These are phyloP conservation scores for Xylogone sp. DNA, from an alignment of 2,329 filamentous ascomycete genomes.

Conservation along the genomic window DNA sequence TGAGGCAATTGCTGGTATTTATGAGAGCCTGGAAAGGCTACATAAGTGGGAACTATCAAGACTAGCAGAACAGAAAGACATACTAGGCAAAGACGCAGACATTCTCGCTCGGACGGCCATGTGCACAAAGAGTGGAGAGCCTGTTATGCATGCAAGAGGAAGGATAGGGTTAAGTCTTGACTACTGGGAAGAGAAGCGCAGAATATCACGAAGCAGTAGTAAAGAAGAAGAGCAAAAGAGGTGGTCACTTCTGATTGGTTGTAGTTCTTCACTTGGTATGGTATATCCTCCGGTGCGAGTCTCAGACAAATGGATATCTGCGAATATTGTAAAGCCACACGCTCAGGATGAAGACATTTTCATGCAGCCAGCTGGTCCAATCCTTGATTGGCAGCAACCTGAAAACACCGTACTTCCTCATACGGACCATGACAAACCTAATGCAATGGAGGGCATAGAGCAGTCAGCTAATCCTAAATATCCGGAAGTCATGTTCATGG, in stretches of 20 bases:
- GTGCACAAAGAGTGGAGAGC: slow-evolving; percentile 67
- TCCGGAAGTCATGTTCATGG: slow-evolving; percentile 71
- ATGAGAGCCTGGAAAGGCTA: slow-evolving; percentile 65
- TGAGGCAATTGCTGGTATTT: slow-evolving; percentile 71
- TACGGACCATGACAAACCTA: slow-evolving; percentile 38
- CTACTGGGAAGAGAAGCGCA: slow-evolving; percentile 69
- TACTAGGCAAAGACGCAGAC: slow-evolving; percentile 43
- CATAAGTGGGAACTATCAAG: slow-evolving; percentile 66
- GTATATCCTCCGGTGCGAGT: slow-evolving; percentile 60
- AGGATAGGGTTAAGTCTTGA: slow-evolving; percentile 68
- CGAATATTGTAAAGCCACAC: slow-evolving; percentile 56
- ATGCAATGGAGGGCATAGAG: slow-evolving; percentile 53
- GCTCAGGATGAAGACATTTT: slow-evolving; percentile 40
- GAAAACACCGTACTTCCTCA: slow-evolving; percentile 55
- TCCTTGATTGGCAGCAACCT: slow-evolving; percentile 72
- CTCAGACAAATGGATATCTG: slow-evolving; percentile 70
- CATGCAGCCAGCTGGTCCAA: slow-evolving; percentile 27
- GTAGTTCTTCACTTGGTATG: slow-evolving; percentile 42
- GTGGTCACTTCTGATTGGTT: slow-evolving; percentile 68
- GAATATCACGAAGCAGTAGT: slow-evolving; percentile 39
- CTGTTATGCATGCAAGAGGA: slow-evolving; percentile 65
- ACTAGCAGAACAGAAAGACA: slow-evolving; percentile 45
- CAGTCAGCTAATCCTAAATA: slow-evolving; percentile 46
- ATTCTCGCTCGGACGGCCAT: slow-evolving; percentile 34
- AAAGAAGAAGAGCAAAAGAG: slow-evolving; percentile 34